These are phyloP conservation scores for Dittrichia graveolens DNA, from an alignment of 129 eudicot genomes.

Conservation along the genomic window DNA sequence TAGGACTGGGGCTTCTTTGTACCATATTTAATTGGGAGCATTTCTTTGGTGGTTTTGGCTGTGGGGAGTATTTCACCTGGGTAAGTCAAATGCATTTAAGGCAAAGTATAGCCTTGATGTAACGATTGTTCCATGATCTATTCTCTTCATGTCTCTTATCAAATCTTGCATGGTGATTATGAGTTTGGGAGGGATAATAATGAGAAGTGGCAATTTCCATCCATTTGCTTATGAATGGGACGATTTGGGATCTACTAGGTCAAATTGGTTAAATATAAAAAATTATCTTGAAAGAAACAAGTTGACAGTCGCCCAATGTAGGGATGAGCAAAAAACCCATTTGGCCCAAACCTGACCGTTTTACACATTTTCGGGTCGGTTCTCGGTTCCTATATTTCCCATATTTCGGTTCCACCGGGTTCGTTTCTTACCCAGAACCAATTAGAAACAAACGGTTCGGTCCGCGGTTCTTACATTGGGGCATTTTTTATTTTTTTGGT, in stretches of 20 bases:
- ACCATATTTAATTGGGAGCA: conserved; percentile 94
- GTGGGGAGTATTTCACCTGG: conserved; percentile 95
- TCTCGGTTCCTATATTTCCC: too few species aligned
- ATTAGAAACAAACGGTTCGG: too few species aligned
- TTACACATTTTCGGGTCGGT: too few species aligned
- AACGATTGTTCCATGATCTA: neutral
- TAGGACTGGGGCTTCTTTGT: conserved; percentile 99
- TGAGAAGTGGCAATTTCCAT: neutral
- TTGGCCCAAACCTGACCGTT: too few species aligned
- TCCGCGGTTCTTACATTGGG: too few species aligned
- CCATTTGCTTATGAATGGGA: neutral
- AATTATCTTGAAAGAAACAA: neutral
- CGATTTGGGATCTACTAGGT: neutral
- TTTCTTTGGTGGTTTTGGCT: conserved; percentile 90
- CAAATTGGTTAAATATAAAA: neutral
- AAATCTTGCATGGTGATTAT: conserved; percentile 14
- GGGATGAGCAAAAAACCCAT: too few species aligned
- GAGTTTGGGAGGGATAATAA: neutral
- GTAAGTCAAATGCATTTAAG: conserved; percentile 47
- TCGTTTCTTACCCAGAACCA: too few species aligned
- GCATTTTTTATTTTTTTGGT: too few species aligned
- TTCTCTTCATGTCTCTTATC: neutral
- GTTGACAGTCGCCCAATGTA: neutral
- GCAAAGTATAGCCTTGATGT: neutral
- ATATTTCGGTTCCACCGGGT: too few species aligned